phyloP scores from a whole-genome alignment of 2,329 filamentous ascomycete genomes.

The Lithohypha guttulata region DNA sequence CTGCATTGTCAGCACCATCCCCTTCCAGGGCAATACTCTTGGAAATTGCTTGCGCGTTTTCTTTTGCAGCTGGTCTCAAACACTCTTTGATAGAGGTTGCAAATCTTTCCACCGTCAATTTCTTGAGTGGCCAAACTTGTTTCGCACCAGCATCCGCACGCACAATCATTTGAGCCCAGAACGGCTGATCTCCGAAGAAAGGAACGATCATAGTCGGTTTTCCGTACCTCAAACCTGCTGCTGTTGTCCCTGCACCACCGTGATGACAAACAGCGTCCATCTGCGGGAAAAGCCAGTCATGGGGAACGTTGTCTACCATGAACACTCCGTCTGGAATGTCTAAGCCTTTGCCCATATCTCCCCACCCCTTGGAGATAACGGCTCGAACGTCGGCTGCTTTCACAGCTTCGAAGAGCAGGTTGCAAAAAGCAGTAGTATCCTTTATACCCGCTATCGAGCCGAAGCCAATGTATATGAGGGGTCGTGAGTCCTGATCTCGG shows the following conservation, averaged over 20 bases:
- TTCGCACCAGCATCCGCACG: constrained; percentile 33
- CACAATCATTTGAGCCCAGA: constrained; percentile 36
- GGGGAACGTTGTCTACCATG: constrained; percentile 28
- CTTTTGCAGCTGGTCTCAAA: constrained; percentile 24
- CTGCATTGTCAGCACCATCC: constrained; percentile 31
- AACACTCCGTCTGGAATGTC: constrained; percentile 26
- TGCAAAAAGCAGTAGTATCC: constrained; percentile 26
- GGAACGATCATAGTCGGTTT: constrained; percentile 31
- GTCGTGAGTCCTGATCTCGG: constrained; percentile 17
- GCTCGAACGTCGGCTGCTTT: constrained; percentile 26
- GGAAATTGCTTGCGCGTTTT: constrained; percentile 27
- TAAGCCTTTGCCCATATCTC: constrained; percentile 25
- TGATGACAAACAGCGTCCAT: constrained; percentile 30
- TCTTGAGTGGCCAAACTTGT: constrained; percentile 29
- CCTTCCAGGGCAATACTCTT: constrained; percentile 28
- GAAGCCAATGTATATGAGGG: constrained; percentile 28
- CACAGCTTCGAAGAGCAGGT: constrained; percentile 28
- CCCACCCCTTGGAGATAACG: constrained; percentile 30
- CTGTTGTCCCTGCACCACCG: constrained; percentile 30
- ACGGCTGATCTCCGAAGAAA: constrained; percentile 38
- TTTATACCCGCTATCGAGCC: constrained; percentile 29
- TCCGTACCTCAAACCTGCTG: constrained; percentile 27
- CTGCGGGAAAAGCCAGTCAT: constrained; percentile 30
- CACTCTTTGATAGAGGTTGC: constrained; percentile 29
- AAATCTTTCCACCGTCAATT: constrained; percentile 27